Evolutionary conservation across 495 filamentous ascomycete genomes (phyloP).

Genomic region (Penicillium odoratum): DNA sequence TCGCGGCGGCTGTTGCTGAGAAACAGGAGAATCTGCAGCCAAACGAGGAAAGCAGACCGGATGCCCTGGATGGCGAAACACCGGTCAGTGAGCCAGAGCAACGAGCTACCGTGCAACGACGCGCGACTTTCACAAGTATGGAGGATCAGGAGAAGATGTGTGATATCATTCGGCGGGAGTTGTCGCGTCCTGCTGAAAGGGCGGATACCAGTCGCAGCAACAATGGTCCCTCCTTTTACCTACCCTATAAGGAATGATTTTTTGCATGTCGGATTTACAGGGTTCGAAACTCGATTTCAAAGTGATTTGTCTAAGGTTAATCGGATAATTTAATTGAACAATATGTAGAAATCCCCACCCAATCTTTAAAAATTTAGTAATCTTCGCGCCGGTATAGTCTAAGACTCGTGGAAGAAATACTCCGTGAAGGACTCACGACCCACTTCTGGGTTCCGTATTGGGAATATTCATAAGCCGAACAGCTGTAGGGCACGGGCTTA

Average conservation of each 20-base stretch:
- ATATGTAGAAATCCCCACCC: no score
- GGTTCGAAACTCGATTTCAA: neutral
- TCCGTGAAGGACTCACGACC: neutral
- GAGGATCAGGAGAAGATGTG: conserved; percentile 13
- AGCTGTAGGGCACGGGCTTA: conserved; percentile 6
- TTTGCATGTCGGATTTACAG: neutral
- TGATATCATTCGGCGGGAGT: conserved; percentile 17
- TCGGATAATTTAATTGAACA: neutral
- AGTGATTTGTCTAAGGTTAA: neutral
- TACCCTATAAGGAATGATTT: conserved; percentile 13
- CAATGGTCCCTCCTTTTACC: conserved; percentile 16
- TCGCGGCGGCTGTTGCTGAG: conserved; percentile 28
- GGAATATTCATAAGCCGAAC: conserved; percentile 1
- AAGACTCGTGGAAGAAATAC: neutral
- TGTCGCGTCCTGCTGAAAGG: conserved; percentile 15
- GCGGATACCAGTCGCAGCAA: conserved; percentile 5
- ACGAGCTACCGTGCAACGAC: neutral
- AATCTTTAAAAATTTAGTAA: neutral
- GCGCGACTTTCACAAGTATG: conserved; percentile 6
- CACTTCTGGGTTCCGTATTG: neutral
- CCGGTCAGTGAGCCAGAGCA: conserved; percentile 3
- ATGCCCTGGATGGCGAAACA: neutral
- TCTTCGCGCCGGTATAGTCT: neutral
- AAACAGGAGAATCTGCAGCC: neutral
- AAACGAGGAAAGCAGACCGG: neutral